Evolutionary conservation across 768 basidiomycete genomes (phyloP).

Genomic region (Tulasnella sp.): DNA sequence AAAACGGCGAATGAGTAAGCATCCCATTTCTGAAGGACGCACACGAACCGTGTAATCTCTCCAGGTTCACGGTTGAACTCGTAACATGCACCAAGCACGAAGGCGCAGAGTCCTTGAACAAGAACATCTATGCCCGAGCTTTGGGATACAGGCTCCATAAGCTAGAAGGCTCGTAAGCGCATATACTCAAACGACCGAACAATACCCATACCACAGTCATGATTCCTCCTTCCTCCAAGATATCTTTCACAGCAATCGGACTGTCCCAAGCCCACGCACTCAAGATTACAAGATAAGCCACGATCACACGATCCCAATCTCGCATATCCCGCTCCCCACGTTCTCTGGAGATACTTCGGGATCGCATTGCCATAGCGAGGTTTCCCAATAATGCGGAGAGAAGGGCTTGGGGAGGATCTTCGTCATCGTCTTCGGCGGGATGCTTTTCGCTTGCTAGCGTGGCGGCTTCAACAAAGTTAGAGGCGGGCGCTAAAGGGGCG

Average conservation of each 20-base stretch:
- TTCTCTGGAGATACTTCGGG: slow-evolving; percentile 61
- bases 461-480: slow-evolving; percentile 41
- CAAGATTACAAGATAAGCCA: slow-evolving; percentile 78
- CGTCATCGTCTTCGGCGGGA: slow-evolving; percentile 41
- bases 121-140: slow-evolving; percentile 77
- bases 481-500: slow-evolving; percentile 55
- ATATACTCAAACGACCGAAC: background rate
- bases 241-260: slow-evolving; percentile 78
- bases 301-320: slow-evolving; percentile 88
- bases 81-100: slow-evolving; percentile 90
- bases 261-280: slow-evolving; percentile 98
- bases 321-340: slow-evolving; percentile 59
- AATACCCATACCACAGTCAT: slow-evolving; percentile 64
- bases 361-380: slow-evolving; percentile 78
- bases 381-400: slow-evolving; percentile 87
- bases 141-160: slow-evolving; percentile 94
- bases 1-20: background rate
- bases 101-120: slow-evolving; percentile 85
- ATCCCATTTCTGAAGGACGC: background rate
- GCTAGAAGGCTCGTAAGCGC: slow-evolving; percentile 44
- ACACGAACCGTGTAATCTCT: slow-evolving; percentile 79
- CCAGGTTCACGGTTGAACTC: slow-evolving; percentile 95
- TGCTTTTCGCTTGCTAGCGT: slow-evolving; percentile 48
- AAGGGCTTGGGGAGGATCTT: slow-evolving; percentile 55
- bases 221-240: slow-evolving; percentile 80